A percentile compares a stretch with the other conserved stretches of the same genome.
Evolutionary conservation across 192 early-diverging fungal species (phyloP).

Genomic region (Coemansia sp.): DNA sequence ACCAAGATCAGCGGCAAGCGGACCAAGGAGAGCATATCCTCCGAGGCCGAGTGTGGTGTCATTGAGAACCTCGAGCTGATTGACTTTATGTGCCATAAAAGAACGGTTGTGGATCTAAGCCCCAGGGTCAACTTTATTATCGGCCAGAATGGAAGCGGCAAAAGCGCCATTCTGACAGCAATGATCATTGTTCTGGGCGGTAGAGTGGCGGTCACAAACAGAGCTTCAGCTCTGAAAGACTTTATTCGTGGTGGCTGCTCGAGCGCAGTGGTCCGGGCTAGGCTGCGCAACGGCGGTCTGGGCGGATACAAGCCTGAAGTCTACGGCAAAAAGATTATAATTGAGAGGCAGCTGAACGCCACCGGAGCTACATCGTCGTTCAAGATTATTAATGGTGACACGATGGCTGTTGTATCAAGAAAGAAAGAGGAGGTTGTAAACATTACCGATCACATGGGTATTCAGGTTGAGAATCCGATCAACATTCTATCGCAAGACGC

Average conservation of each 20-base stretch:
- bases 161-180: conserved; percentile 91
- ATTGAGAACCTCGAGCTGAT: conserved; percentile 79
- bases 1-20: conserved; percentile 26
- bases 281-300: conserved; percentile 76
- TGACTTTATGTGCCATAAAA: conserved; percentile 96
- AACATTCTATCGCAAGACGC: conserved; percentile 92
- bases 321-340: conserved; percentile 77
- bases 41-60: conserved; percentile 61
- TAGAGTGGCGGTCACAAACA: conserved; percentile 82
- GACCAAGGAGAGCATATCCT: not conserved
- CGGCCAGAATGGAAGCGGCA: conserved; percentile 98
- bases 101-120: conserved; percentile 71
- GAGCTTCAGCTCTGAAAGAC: conserved; percentile 69
- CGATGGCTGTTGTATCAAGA: conserved; percentile 65
- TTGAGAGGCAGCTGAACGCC: conserved; percentile 77
- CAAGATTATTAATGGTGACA: conserved; percentile 69
- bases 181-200: conserved; percentile 91
- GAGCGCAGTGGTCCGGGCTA: conserved; percentile 64
- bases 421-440: conserved; percentile 79
- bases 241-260: conserved; percentile 81
- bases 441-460: conserved; percentile 85
- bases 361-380: conserved; percentile 53
- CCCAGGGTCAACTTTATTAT: conserved; percentile 95
- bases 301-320: conserved; percentile 80
- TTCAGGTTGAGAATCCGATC: conserved; percentile 92